Percentiles rank a stretch among this genome's conserved stretches.
Evolutionary conservation across 78 protist species (phyloP).

Genomic region (Emiliania huxleyi): DNA sequence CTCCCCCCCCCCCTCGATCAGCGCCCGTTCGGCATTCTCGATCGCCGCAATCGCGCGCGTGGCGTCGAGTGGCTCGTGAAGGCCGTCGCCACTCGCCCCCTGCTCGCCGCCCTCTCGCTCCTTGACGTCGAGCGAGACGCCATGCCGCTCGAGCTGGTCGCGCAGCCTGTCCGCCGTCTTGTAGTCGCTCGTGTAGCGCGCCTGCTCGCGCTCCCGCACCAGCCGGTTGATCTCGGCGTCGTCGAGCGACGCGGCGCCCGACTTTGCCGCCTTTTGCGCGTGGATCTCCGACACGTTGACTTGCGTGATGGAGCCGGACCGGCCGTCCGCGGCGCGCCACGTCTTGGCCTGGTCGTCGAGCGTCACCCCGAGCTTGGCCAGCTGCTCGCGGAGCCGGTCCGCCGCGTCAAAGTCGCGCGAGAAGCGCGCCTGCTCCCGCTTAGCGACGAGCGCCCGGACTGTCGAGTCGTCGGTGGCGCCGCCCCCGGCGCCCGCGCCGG

Average conservation of each 20-base stretch:
- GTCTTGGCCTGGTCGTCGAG: background rate
- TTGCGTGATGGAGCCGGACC: background rate
- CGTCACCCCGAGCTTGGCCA: background rate
- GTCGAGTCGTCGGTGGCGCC: background rate
- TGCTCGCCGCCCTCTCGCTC: background rate
- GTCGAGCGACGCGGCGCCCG: background rate
- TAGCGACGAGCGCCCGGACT: background rate
- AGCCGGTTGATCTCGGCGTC: background rate
- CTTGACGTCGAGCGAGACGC: background rate
- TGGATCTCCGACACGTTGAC: background rate
- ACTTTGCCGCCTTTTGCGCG: background rate
- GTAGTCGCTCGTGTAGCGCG: background rate
- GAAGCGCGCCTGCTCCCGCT: background rate
- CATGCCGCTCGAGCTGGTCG: background rate
- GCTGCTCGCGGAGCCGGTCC: background rate
- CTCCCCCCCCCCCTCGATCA: no score
- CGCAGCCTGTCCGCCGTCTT: slow-evolving; percentile 2
- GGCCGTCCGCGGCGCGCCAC: background rate
- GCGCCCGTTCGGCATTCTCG: no score
- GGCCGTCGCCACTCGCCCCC: no score
- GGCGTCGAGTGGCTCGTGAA: no score
- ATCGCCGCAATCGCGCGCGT: no score
- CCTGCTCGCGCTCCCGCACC: slow-evolving; percentile 7
- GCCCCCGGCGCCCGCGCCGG: background rate
- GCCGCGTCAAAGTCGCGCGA: background rate